Evolutionary conservation across 371 early-diverging fungal genomes (phyloP), one percentile per base, ranked within the genome.

Genomic region (Smittium mucronatum): DNA sequence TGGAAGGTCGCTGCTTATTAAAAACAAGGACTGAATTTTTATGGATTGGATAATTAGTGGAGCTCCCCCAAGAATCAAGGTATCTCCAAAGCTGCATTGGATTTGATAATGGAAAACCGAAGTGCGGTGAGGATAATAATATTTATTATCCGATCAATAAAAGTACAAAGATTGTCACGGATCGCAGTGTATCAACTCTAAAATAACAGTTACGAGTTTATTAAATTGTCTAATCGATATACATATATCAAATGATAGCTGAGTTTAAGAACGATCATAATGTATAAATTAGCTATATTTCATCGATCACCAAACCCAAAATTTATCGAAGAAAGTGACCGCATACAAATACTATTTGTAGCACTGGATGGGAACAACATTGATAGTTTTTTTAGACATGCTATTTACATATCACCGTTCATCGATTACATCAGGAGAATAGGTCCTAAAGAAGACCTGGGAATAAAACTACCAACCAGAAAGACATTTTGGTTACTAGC

Each of bases 401-500:
- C 16, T 61, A 30, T 16, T 5, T 30, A 61, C n/a, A 61, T 11
- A 11, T 30, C 28, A n/a, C 28, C 16, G 32, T 15, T 61, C 32
- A 61, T 61, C 5, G 63, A 61, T 15, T 16, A 61, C 28, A 11
- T 61, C 32, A 61, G 32, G n/a, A n/a, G n/a, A 30, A 30, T 28
- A 32, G 63, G 63, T 28, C 30, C 5, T 15, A 61, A 61, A 30
- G n/a, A 32, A 11, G 5, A 32, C n/a, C 63, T 61, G n/a, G n/a
- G n/a, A 28, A 61, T 61, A 5, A 30, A 28, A n/a, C 5, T 15
- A 11, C 32, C n/a, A 61, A 61, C 63, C 16, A 61, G 11, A 11
- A 61, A 61, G n/a, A 32, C 32, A 16, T 61, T 5, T n/a, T 61
- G 63, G 63, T 33, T 61, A n/a, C 63, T 61, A 16, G 63, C 63